These are phyloP conservation scores for Suillus tomentosus DNA, from an alignment of 768 basidiomycete species.

Conservation along the genomic window DNA sequence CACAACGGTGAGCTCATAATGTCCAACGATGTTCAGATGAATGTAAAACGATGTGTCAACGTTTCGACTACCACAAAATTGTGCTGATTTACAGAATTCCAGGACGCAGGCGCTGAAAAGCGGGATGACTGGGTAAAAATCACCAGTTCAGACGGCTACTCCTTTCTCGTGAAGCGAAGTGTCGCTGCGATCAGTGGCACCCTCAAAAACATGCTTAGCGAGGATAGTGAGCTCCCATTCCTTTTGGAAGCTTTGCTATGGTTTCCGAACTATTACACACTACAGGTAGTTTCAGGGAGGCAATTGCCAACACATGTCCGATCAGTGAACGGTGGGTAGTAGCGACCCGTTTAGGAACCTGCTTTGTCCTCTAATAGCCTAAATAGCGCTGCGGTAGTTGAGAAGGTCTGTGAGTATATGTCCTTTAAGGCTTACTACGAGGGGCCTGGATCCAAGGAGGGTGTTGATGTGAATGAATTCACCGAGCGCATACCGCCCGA, in stretches of 20 bases:
- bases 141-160: slow-evolving; percentile 76
- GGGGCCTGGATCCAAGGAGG: slow-evolving; percentile 68
- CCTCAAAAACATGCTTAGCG: slow-evolving; percentile 78
- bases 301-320: slow-evolving; percentile 65
- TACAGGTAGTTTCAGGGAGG: slow-evolving; percentile 74
- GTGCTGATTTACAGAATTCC: slow-evolving; percentile 4
- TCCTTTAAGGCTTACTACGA: slow-evolving; percentile 81
- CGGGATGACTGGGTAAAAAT: slow-evolving; percentile 72
- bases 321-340: slow-evolving; percentile 69
- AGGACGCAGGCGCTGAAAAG: slow-evolving; percentile 16
- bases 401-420: slow-evolving; percentile 91
- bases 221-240: slow-evolving; percentile 51
- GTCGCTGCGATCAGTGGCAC: slow-evolving; percentile 81
- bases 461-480: slow-evolving; percentile 76
- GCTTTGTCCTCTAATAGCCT: not conserved
- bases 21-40: slow-evolving; percentile 20
- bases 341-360: not conserved
- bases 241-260: slow-evolving; percentile 13
- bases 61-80: not conserved
- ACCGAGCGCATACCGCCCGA: slow-evolving; percentile 84
- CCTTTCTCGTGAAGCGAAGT: slow-evolving; percentile 75
- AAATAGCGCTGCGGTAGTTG: slow-evolving; percentile 66
- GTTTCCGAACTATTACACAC: slow-evolving; percentile 12
- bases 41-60: slow-evolving; percentile 19
- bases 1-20: slow-evolving; percentile 17